These are phyloP conservation scores for Gonapodya prolifera DNA, from an alignment of 192 early-diverging fungal species.

Conservation along the genomic window DNA sequence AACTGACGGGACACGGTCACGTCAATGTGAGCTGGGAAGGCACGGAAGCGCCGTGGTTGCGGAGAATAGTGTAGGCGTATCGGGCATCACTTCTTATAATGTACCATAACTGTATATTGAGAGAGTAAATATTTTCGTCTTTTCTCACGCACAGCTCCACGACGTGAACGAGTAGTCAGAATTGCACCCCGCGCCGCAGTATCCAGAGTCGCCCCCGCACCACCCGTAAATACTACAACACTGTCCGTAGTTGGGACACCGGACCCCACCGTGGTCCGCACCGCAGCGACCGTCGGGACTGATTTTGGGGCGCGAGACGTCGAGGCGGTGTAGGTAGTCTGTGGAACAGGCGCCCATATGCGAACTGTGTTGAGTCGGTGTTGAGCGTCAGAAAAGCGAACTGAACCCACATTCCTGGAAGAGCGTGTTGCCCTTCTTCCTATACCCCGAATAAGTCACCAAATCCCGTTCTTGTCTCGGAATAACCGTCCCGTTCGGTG, in stretches of 20 bases:
- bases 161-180: not conserved
- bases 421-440: not conserved
- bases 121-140: no score
- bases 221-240: not conserved
- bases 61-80: no score
- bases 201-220: not conserved
- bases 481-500: not conserved
- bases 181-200: not conserved
- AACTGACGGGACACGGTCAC: no score
- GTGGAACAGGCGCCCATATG: not conserved
- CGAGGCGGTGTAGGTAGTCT: not conserved
- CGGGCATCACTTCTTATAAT: no score
- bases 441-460: not conserved
- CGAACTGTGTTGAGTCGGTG: not conserved
- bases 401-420: not conserved
- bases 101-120: no score
- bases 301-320: not conserved
- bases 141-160: not conserved
- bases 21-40: no score
- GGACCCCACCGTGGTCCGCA: not conserved
- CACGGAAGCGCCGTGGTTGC: no score
- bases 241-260: not conserved
- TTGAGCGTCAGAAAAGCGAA: not conserved
- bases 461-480: not conserved
- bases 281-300: not conserved